Conservation (phyloP, 2,329 filamentous ascomycete genomes). For the Botryotinia globosa region DNA sequence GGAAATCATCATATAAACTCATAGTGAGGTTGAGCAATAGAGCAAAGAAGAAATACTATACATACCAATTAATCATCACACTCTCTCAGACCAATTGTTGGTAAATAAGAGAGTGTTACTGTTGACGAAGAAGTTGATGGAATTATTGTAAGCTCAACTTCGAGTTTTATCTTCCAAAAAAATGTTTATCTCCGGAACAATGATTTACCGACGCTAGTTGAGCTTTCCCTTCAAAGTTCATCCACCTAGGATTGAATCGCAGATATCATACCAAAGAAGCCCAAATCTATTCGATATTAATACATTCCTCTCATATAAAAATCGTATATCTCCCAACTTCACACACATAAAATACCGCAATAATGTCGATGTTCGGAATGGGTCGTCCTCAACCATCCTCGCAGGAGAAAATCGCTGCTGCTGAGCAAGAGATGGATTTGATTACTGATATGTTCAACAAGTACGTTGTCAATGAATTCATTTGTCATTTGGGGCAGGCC, state of each 20-base stretch:
- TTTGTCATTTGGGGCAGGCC: not conserved
- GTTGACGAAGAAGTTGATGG: not conserved
- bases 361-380: slow-evolving; percentile 72
- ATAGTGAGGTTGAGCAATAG: not conserved
- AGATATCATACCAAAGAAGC: not conserved
- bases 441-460: slow-evolving; percentile 97
- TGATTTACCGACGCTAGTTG: slow-evolving; percentile 7
- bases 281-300: not conserved
- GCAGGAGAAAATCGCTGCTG: slow-evolving; percentile 94
- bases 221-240: slow-evolving; percentile 13
- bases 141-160: not conserved
- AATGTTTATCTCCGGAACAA: slow-evolving; percentile 1
- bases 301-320: not conserved
- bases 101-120: slow-evolving; percentile 7
- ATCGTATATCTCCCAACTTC: not conserved
- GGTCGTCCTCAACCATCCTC: slow-evolving; percentile 81
- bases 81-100: slow-evolving; percentile 1
- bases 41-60: not conserved
- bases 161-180: slow-evolving; percentile 8
- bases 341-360: slow-evolving; percentile 34
- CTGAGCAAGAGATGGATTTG: slow-evolving; percentile 97
- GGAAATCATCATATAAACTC: slow-evolving; percentile 48
- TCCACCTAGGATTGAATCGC: not conserved
- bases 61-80: not conserved
- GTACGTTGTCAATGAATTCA: slow-evolving; percentile 49